These are phyloP conservation scores for Rhizopogon vesiculosus DNA, from an alignment of 768 basidiomycete genomes.

Conservation along the genomic window DNA sequence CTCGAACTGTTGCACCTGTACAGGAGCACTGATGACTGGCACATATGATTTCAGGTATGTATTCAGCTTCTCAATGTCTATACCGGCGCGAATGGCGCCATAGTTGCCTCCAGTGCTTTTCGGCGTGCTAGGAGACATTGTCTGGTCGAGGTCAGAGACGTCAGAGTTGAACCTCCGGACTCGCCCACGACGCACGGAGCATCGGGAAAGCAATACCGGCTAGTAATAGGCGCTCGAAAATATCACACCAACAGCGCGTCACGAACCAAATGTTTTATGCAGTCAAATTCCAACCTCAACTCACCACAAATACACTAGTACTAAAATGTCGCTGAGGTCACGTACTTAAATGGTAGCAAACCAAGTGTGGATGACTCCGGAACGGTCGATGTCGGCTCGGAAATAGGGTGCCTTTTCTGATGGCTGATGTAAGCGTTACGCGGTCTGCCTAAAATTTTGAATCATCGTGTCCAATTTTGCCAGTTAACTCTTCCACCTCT, in stretches of 20 bases:
- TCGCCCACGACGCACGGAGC: background rate
- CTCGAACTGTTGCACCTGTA: constrained; percentile 90
- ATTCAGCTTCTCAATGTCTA: constrained; percentile 62
- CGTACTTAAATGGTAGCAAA: background rate
- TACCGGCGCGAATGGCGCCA: constrained; percentile 65
- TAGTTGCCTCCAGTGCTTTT: constrained; percentile 70
- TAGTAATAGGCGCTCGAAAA: background rate
- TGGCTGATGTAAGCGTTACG: constrained; percentile 13
- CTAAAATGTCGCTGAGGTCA: background rate
- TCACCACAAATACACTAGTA: background rate
- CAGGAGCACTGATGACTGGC: constrained; percentile 52
- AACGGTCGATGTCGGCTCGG: constrained; percentile 3
- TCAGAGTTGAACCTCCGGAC: background rate
- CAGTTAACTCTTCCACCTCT: constrained; percentile 30
- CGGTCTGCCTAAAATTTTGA: constrained; percentile 41
- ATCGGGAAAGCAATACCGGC: background rate
- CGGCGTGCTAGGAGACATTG: constrained; percentile 17
- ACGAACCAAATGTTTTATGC: too few species aligned
- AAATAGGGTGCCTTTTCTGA: background rate
- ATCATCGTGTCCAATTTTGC: constrained; percentile 27
- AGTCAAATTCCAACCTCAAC: background rate
- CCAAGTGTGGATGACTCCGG: constrained; percentile 5
- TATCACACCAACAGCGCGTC: background rate
- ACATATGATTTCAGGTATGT: constrained; percentile 58
- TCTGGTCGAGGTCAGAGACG: background rate